Evolutionary conservation across 192 early-diverging fungal species (phyloP), one percentile per base, ranked within the genome.

Genomic region (Backusella parvicylindrica): DNA sequence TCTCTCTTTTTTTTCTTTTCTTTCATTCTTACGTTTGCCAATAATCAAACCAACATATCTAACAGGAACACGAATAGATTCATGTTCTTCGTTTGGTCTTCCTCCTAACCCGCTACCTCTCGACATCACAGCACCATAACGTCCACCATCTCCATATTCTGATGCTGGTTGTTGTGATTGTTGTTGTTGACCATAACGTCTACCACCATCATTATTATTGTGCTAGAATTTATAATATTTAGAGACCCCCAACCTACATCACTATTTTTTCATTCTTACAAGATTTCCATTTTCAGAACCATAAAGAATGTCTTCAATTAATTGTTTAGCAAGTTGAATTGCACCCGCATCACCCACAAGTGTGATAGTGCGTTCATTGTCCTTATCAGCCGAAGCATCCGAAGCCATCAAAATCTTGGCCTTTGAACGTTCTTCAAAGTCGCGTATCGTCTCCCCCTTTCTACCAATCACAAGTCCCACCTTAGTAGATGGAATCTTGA

Each of bases 391-490:
- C 35, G 82, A 63, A n/a, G 69, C 74, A 32, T 91, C 90, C 2
- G 88, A 91, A 35, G 89, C 84, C 26, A 93, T 89, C 74, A 87
- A 88, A 74, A 94, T 90, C n/a, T 88, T 84, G 2, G 91, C 91
- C 2, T 91, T 90, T 65, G 88, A 88, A 33, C 85, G 72, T 50
- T 86, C 84, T 80, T 94, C 90, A 18, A 94, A 84, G 53, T 88
- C 86, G 21, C 90, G 84, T 76, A 94, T 94, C 13, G 87, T 94
- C 77, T 94, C 93, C 15, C 93, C 93, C 43, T 91, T 86, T 35
- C 90, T 80, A 23, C 92, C 92, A 82, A 97, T 97, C 6, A 97
- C 90, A 38, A 97, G 82, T 0, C 95, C 95, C 8, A 97, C 94
- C 71, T 91, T 91, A 66, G 78, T 70, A 32, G 82, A 84, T 21